Base-by-base conservation (phyloP, 1,139 yeast species). In the Arxiozyma telluris region DNA sequence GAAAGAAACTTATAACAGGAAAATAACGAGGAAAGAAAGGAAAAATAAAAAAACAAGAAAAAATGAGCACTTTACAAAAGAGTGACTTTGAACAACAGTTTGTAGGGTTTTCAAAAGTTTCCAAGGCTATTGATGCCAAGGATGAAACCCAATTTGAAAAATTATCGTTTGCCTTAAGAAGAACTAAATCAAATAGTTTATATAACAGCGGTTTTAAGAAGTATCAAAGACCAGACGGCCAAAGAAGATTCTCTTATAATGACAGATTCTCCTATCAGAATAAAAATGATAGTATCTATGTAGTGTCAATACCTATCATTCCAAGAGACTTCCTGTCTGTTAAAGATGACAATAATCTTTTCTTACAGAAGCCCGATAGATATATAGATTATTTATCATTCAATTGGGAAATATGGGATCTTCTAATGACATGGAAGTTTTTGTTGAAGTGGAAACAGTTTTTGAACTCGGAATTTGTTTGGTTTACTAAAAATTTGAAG, bases 91-190 rank as follows among this genome's bases (percentile, higher is more conserved):
- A 41, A n/a, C 45, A 41, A 41, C 44, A 44, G 39, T 30, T 25
- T 46, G 49, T n/a, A 44, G 48, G 43, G 55, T 61, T 61, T 8
- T 62, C 66, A 9, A 55, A 60, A 27, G 59, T 60, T 1, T 72
- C 75, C 11, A 68, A 66, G 58, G 76, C 75, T 55, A 79, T 86
- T 30, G 85, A 83, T 55, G 89, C 91, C 18, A 74, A 77, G 50
- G 83, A 82, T 66, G 87, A 83, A 55, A 79, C 77, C 54, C 85
- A 84, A 66, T 87, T 87, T 64, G 78, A 81, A 57, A 78, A 78
- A 57, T 79, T 88, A n/a, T 79, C 93, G 2, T 87, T 84, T 69
- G 82, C 81, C 61, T 73, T 87, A 64, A 87, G 86, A 64, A 73
- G 95, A 63, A 87, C 96, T 23, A 76, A 90, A 62, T 84, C 91